Evolutionary conservation across 176 grass and related monocot genomes (phyloP).

Genomic region (Lolium multiflorum): DNA sequence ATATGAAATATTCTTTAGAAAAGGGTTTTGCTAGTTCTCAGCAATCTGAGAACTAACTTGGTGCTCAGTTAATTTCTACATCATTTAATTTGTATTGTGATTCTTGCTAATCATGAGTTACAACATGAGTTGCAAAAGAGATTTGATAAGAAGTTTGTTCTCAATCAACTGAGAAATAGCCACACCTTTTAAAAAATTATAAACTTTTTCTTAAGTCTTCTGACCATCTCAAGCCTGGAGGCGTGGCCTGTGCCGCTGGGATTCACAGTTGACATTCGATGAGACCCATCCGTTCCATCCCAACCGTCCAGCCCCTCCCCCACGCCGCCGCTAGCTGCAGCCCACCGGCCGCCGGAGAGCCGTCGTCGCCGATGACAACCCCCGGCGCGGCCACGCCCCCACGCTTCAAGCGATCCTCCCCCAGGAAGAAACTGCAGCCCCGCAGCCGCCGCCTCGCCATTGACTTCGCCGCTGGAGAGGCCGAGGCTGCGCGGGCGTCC

Average conservation of each 20-base stretch:
- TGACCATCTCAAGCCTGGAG: neutral
- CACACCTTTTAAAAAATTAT: too few species aligned
- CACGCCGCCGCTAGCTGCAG: neutral
- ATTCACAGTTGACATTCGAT: neutral
- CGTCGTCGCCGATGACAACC: conserved; percentile 43
- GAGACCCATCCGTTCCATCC: conserved; percentile 23
- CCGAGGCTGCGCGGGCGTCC: neutral
- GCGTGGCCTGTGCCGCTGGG: neutral
- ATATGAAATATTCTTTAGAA: too few species aligned
- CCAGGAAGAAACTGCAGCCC: conserved; percentile 42
- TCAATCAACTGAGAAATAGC: too few species aligned
- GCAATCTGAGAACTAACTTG: too few species aligned
- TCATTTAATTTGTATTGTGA: too few species aligned
- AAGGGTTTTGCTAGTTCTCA: too few species aligned
- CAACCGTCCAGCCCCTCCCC: conserved; percentile 36
- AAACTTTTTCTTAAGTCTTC: neutral
- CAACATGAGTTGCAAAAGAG: too few species aligned
- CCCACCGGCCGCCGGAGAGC: conserved; percentile 3
- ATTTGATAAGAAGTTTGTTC: too few species aligned
- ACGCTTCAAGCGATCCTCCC: conserved; percentile 68
- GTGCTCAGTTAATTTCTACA: too few species aligned
- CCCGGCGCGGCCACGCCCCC: conserved; percentile 7
- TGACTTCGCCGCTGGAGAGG: conserved; percentile 8
- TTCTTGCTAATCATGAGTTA: too few species aligned
- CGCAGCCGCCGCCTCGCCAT: conserved; percentile 25